Conservation (phyloP, 345 rosid species). For the Adansonia digitata region DNA sequence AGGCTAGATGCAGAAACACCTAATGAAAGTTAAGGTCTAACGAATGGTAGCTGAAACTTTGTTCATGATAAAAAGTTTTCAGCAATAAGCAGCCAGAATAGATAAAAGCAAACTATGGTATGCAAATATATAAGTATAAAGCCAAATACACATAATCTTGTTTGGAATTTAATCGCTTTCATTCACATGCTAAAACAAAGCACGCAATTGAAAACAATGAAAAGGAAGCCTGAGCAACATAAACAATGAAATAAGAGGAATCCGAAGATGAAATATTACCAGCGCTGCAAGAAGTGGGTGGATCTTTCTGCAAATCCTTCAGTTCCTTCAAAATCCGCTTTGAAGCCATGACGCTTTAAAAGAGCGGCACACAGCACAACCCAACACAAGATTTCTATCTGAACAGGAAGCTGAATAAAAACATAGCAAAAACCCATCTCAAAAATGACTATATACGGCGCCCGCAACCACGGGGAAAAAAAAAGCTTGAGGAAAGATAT, state of each 20-base stretch:
- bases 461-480: background rate
- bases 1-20: background rate
- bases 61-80: background rate
- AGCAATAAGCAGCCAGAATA: background rate
- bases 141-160: background rate
- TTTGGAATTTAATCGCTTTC: background rate
- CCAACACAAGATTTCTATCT: background rate
- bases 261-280: constrained; percentile 12
- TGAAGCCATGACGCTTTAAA: constrained; percentile 37
- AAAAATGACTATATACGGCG: background rate
- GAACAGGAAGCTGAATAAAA: background rate
- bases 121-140: background rate
- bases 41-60: background rate
- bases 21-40: background rate
- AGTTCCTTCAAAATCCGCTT: constrained; percentile 47
- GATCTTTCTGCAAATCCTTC: constrained; percentile 46
- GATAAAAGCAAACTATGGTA: background rate
- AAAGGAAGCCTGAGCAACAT: background rate
- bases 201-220: background rate
- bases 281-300: constrained; percentile 48
- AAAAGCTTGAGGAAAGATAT: background rate
- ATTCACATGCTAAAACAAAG: background rate
- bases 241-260: background rate
- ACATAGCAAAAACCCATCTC: background rate
- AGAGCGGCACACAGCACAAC: background rate